Percentiles rank a stretch among this genome's conserved stretches.
Conservation (phyloP, 192 early-diverging fungal genomes). For the Obelidium mucronatum region DNA sequence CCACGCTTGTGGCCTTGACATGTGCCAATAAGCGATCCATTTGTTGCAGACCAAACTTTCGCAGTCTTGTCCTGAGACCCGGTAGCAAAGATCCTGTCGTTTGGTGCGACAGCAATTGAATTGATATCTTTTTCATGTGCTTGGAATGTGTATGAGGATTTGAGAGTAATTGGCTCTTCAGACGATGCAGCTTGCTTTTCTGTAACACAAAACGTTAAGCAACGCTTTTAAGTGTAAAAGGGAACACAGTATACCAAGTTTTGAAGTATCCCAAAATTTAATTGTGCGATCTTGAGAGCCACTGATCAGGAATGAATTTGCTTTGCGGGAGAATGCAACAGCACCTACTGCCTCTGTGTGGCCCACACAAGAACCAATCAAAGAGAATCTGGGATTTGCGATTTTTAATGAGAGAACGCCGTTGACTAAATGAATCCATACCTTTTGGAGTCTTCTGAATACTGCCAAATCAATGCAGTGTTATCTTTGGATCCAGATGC, state of each 20-base stretch:
- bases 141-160: slow-evolving; percentile 85
- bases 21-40: slow-evolving; percentile 79
- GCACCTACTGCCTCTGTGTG: slow-evolving; percentile 95
- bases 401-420: slow-evolving; percentile 1
- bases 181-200: slow-evolving; percentile 1
- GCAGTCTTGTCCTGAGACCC: slow-evolving; percentile 95
- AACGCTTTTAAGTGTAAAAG: background rate
- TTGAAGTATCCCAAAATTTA: slow-evolving; percentile 87
- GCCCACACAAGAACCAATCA: slow-evolving; percentile 79
- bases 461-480: slow-evolving; percentile 81
- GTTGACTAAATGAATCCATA: slow-evolving; percentile 13
- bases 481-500: slow-evolving; percentile 94
- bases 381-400: slow-evolving; percentile 56
- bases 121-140: slow-evolving; percentile 99
- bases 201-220: background rate
- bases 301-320: slow-evolving; percentile 75
- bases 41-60: slow-evolving; percentile 69
- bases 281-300: slow-evolving; percentile 95
- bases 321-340: slow-evolving; percentile 77
- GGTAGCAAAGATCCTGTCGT: slow-evolving; percentile 91
- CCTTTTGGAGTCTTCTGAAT: slow-evolving; percentile 53
- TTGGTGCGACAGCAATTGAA: slow-evolving; percentile 86
- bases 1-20: slow-evolving; percentile 94
- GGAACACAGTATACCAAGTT: slow-evolving; percentile 19
- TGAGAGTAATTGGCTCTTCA: slow-evolving; percentile 52